Evolutionary conservation across 2,329 filamentous ascomycete genomes (phyloP), one percentile per base, ranked within the genome.

Genomic region (Fonsecaea nubica): DNA sequence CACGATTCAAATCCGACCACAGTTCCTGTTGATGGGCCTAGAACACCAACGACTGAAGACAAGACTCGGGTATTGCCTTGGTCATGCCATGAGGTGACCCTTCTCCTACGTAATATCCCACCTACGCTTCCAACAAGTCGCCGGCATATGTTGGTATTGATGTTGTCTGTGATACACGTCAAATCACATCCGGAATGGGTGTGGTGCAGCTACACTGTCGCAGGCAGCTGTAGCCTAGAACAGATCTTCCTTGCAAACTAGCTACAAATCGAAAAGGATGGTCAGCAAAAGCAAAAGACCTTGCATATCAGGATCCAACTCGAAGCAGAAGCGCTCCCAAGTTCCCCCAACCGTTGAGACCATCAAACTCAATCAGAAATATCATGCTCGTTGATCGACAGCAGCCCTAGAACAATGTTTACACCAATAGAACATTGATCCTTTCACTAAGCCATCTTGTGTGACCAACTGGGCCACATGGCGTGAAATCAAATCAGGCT

Each of bases 351-450:
- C 58, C n/a, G n/a, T 53, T 54, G 21, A 35, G 36, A 12, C 33
- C 8, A 13, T 38, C 9, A 42, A 61, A 61, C 45, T 61, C 48
- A 61, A 61, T 61, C 58, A 61, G 45, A 52, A 52, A 54, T 54
- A 18, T 42, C 32, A 15, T 54, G 58, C 13, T 54, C 32, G 15
- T 33, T 13, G 15, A 35, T 36, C 53, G 33, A 33, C 30, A 21
- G 25, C 30, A 21, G 25, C 33, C 52, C 25, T 13, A 32, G 57
- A n/a, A 13, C 13, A 25, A 59, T 13, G 30, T 45, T 36, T 36
- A 38, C 40, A 13, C 9, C 40, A 45, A 18, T 21, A 18, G 45
- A 10, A 21, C 42, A 42, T 52, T 32, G 38, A 30, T 50, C n/a
- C 21, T 10, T 4, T 25, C 18, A 15, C 45, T 12, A 55, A 54